Percentiles rank a stretch among this genome's conserved stretches.
phyloP scores from a whole-genome alignment of 2,329 filamentous ascomycete species.

The Ophiostoma populinum region DNA sequence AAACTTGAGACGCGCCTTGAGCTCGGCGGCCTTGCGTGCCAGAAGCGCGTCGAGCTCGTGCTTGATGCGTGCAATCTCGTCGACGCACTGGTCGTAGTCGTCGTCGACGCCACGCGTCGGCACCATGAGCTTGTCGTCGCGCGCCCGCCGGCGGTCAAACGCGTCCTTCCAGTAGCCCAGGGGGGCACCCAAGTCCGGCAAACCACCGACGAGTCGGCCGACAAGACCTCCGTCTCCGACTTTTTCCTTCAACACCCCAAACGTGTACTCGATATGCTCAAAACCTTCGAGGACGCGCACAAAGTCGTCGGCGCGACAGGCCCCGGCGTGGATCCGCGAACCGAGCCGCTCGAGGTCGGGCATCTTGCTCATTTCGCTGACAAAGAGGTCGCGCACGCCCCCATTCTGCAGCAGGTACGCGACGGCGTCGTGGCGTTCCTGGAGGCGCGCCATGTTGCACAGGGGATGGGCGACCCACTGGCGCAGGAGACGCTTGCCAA shows the following conservation, averaged over 20 bases:
- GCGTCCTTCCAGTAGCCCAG: slow-evolving; percentile 79
- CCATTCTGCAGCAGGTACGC: slow-evolving; percentile 75
- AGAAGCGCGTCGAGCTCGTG: slow-evolving; percentile 54
- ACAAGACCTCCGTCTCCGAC: slow-evolving; percentile 69
- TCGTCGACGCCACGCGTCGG: slow-evolving; percentile 77
- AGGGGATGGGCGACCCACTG: slow-evolving; percentile 97
- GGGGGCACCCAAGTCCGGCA: slow-evolving; percentile 66
- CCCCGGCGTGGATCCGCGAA: slow-evolving; percentile 80
- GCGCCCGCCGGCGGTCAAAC: slow-evolving; percentile 69
- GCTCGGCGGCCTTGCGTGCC: slow-evolving; percentile 49
- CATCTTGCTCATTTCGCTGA: slow-evolving; percentile 73
- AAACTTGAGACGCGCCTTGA: slow-evolving; percentile 62
- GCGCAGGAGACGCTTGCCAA: slow-evolving; percentile 87
- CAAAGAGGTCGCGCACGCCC: slow-evolving; percentile 72
- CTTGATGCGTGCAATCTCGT: slow-evolving; percentile 59
- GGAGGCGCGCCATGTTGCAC: slow-evolving; percentile 73
- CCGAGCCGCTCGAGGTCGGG: slow-evolving; percentile 89
- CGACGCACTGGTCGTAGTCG: slow-evolving; percentile 75
- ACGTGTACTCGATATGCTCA: slow-evolving; percentile 92
- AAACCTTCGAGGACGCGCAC: slow-evolving; percentile 87
- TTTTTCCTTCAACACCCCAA: slow-evolving; percentile 58
- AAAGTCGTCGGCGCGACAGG: slow-evolving; percentile 85
- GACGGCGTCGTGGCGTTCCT: slow-evolving; percentile 83
- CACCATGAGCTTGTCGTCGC: slow-evolving; percentile 63
- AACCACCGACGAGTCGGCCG: slow-evolving; percentile 61